A percentile compares a stretch with the other conserved stretches of the same genome.
phyloP scores from a whole-genome alignment of 177 flowering plant genomes.

The Telopea speciosissima region DNA sequence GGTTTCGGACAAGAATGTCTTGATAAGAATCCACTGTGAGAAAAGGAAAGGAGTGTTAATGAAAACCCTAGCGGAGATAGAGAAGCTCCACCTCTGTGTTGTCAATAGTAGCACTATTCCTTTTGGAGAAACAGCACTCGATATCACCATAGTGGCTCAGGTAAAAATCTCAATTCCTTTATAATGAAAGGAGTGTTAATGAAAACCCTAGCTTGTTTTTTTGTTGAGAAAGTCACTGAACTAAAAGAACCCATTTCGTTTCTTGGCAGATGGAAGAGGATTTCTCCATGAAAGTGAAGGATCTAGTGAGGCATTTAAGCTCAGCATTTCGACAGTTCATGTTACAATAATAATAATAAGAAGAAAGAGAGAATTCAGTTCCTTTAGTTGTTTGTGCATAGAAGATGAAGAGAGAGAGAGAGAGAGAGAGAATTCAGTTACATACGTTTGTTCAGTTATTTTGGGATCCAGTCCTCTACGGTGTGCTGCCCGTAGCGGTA shows the following conservation, averaged over 20 bases:
- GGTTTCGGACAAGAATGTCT: conserved; percentile 35
- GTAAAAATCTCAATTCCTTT: conserved; percentile 15
- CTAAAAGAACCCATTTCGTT: neutral
- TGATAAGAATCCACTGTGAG: conserved; percentile 46
- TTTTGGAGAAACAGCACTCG: conserved; percentile 40
- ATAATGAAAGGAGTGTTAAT: too few species aligned
- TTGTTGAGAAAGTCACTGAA: too few species aligned
- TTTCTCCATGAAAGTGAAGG: conserved; percentile 44
- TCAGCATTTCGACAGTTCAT: conserved; percentile 25
- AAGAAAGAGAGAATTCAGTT: neutral
- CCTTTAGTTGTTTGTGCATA: too few species aligned
- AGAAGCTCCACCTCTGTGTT: conserved; percentile 38
- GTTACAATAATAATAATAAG: neutral
- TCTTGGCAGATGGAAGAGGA: conserved; percentile 38
- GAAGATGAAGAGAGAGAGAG: too few species aligned
- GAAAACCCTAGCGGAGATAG: conserved; percentile 33
- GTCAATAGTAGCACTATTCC: conserved; percentile 30
- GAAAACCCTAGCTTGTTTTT: too few species aligned
- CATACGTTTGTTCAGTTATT: too few species aligned
- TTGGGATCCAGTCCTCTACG: too few species aligned
- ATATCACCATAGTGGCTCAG: conserved; percentile 49
- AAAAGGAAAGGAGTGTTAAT: conserved; percentile 31
- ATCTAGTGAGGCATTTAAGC: conserved; percentile 43
- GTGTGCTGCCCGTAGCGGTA: too few species aligned
- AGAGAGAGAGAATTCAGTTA: too few species aligned